Evolutionary conservation across 2,329 filamentous ascomycete genomes (phyloP).

Genomic region (Metarhizium album): DNA sequence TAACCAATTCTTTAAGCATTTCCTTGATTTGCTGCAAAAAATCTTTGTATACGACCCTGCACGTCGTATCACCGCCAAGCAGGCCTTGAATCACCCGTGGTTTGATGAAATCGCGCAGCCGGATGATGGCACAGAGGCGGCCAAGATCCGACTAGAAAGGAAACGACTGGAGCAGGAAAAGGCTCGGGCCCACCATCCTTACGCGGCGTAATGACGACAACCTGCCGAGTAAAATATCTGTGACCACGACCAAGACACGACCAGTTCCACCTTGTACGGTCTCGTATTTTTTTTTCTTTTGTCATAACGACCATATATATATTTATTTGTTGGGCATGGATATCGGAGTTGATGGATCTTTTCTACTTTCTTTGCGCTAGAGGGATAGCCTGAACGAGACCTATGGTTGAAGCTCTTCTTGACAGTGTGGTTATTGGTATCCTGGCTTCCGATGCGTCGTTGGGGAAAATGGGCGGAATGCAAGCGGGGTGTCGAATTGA

Average conservation of each 20-base stretch:
- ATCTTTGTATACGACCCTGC: conserved; percentile 52
- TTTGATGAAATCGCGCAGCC: conserved; percentile 46
- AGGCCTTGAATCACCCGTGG: conserved; percentile 50
- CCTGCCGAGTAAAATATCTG: neutral
- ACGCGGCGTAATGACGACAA: neutral
- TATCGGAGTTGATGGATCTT: conserved; percentile 2
- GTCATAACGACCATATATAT: conserved; percentile 4
- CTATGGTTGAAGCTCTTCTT: neutral
- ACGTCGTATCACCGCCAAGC: conserved; percentile 47
- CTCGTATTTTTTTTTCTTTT: conserved; percentile 1
- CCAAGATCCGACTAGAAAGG: conserved; percentile 34
- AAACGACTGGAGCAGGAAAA: conserved; percentile 6
- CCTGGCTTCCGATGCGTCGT: neutral
- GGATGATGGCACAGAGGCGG: conserved; percentile 52
- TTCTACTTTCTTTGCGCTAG: neutral
- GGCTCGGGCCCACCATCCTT: neutral
- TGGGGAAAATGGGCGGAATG: neutral
- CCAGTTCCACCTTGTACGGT: neutral
- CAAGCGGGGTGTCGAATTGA: neutral
- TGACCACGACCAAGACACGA: neutral
- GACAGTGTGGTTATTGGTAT: neutral
- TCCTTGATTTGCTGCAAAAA: conserved; percentile 46
- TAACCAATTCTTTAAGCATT: conserved; percentile 41
- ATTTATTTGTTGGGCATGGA: conserved; percentile 4
- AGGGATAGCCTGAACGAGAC: neutral